phyloP scores from a whole-genome alignment of 441 rosid species.

The Populus hybrid region DNA sequence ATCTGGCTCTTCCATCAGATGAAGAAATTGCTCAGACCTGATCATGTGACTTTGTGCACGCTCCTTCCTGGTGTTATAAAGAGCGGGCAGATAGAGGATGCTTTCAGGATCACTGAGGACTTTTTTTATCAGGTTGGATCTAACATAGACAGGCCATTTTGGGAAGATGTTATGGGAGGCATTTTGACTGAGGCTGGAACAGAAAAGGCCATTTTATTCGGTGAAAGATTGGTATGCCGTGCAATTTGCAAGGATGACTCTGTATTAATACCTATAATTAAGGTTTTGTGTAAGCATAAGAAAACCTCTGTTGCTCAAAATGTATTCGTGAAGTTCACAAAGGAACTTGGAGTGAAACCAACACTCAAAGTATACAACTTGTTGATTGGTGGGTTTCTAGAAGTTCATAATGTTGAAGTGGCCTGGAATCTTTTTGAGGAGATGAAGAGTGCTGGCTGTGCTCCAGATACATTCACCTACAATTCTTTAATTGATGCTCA shows the following conservation, averaged over 20 bases:
- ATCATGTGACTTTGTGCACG: slow-evolving; percentile 80
- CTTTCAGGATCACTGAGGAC: slow-evolving; percentile 57
- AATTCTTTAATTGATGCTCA: slow-evolving; percentile 67
- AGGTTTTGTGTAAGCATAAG: slow-evolving; percentile 57
- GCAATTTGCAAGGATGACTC: slow-evolving; percentile 56
- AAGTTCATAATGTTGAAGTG: slow-evolving; percentile 37
- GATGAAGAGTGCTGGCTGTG: slow-evolving; percentile 63
- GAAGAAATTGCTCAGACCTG: slow-evolving; percentile 73
- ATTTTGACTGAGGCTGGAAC: slow-evolving; percentile 60
- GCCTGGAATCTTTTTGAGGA: slow-evolving; percentile 52
- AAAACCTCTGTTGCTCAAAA: slow-evolving; percentile 48
- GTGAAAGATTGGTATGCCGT: slow-evolving; percentile 54
- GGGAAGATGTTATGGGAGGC: slow-evolving; percentile 79
- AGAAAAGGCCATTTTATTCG: slow-evolving; percentile 55
- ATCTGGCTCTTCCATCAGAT: slow-evolving; percentile 87
- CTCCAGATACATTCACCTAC: slow-evolving; percentile 63
- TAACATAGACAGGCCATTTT: slow-evolving; percentile 33
- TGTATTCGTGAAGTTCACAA: slow-evolving; percentile 56
- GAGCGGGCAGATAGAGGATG: slow-evolving; percentile 55
- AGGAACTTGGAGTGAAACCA: slow-evolving; percentile 52
- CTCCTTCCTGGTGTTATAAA: slow-evolving; percentile 83
- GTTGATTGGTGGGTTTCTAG: slow-evolving; percentile 65
- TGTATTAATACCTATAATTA: slow-evolving; percentile 60
- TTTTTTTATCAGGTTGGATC: slow-evolving; percentile 44
- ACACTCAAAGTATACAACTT: slow-evolving; percentile 49